Percentiles rank a stretch among this genome's conserved stretches.
These are phyloP conservation scores for Mycena indigotica DNA, from an alignment of 768 basidiomycete genomes.

Conservation along the genomic window DNA sequence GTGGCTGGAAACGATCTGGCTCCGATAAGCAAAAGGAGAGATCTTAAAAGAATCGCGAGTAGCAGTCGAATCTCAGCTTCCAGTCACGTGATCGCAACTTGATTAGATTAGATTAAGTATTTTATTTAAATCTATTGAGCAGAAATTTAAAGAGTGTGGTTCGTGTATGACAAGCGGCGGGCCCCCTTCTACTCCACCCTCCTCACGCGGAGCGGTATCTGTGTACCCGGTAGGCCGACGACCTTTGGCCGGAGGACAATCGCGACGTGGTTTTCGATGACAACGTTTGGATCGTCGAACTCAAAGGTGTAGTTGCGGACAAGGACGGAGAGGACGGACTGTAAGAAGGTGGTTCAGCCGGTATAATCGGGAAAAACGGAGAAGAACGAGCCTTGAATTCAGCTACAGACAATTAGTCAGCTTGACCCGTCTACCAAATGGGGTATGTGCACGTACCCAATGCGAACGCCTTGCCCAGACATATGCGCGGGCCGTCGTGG, in stretches of 20 bases:
- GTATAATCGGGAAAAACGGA: neutral
- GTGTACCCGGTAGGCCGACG: slow-evolving; percentile 34
- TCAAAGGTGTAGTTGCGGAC: slow-evolving; percentile 46
- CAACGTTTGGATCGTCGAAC: slow-evolving; percentile 41
- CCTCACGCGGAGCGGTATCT: slow-evolving; percentile 38
- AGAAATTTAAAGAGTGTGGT: no score
- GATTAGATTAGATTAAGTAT: no score
- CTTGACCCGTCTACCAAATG: neutral
- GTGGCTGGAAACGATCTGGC: no score
- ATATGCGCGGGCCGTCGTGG: slow-evolving; percentile 52
- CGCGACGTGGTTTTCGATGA: slow-evolving; percentile 37
- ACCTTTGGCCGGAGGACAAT: slow-evolving; percentile 43
- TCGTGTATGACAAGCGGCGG: no score
- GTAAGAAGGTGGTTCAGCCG: neutral
- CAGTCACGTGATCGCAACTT: no score
- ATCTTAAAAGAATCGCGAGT: no score
- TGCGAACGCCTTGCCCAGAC: slow-evolving; percentile 52
- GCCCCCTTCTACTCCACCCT: no score
- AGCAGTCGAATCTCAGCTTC: no score
- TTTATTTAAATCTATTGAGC: no score
- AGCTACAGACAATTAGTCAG: slow-evolving; percentile 7
- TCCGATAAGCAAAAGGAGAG: no score
- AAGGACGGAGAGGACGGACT: slow-evolving; percentile 48
- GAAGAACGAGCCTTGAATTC: slow-evolving; percentile 43
- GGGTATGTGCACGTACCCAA: slow-evolving; percentile 18